phyloP scores from a whole-genome alignment of 108 stramenopile genomes.

The Stephanodiscus triporus region DNA sequence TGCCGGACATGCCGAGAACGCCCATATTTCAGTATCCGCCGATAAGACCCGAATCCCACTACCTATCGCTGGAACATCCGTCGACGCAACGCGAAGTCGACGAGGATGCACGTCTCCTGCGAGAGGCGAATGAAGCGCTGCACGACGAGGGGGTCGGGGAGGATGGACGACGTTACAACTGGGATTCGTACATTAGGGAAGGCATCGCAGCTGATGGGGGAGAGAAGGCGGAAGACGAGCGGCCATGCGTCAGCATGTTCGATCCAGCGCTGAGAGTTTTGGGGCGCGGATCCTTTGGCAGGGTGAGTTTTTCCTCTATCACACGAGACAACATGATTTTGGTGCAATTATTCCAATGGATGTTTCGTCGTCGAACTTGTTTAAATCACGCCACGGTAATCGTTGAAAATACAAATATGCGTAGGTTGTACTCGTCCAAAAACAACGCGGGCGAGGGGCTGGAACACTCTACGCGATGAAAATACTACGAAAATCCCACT shows the following conservation, averaged over 20 bases:
- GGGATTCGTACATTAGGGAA: slow-evolving; percentile 18
- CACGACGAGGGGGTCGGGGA: slow-evolving; percentile 12
- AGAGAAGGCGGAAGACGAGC: slow-evolving; percentile 32
- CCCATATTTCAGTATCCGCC: slow-evolving; percentile 20
- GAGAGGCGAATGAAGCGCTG: slow-evolving; percentile 25
- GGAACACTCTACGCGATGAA: slow-evolving; percentile 97
- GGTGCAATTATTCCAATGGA: neutral
- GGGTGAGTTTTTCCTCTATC: slow-evolving; percentile 53
- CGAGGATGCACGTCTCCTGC: slow-evolving; percentile 13
- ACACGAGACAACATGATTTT: too few relatives aligned
- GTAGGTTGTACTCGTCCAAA: slow-evolving; percentile 89
- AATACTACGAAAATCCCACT: slow-evolving; percentile 92
- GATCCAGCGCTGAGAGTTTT: slow-evolving; percentile 83
- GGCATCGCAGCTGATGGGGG: neutral
- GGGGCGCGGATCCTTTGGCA: slow-evolving; percentile 91
- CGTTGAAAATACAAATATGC: neutral
- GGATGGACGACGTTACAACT: slow-evolving; percentile 7
- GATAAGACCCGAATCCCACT: neutral
- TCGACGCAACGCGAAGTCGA: slow-evolving; percentile 4
- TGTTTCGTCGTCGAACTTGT: neutral
- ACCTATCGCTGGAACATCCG: neutral
- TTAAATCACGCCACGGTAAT: neutral
- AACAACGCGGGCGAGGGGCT: slow-evolving; percentile 68
- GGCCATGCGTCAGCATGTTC: slow-evolving; percentile 85
- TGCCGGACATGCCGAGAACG: neutral